A percentile compares a stretch with the other conserved stretches of the same genome.
Conservation (phyloP, 257 asterid genomes). For the Salvia miltiorrhiza region DNA sequence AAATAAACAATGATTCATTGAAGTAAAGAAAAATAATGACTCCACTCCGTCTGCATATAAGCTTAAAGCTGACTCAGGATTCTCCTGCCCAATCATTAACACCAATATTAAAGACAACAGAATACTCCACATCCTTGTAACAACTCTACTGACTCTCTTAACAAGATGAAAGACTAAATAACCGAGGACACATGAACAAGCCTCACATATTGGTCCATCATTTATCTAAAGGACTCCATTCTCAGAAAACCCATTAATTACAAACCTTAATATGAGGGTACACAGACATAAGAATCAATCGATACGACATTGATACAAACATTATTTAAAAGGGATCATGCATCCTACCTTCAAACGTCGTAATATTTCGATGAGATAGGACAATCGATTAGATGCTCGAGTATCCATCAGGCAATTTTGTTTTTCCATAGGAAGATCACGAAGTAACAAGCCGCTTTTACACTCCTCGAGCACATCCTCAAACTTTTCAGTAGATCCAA, state of each 20-base stretch:
- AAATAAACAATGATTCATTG: neutral
- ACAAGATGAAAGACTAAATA: neutral
- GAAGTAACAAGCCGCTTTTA: constrained; percentile 57
- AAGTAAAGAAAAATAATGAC: neutral
- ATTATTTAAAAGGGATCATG: neutral
- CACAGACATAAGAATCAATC: constrained; percentile 6
- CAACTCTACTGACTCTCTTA: neutral
- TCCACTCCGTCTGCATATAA: neutral
- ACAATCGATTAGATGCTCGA: constrained; percentile 69
- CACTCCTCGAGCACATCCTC: constrained; percentile 71
- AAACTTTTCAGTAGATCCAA: constrained; percentile 65
- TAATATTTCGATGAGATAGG: constrained; percentile 67
- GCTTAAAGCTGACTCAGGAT: neutral
- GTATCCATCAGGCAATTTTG: constrained; percentile 64
- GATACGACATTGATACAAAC: constrained; percentile 5
- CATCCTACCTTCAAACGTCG: constrained; percentile 74
- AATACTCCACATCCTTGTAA: neutral
- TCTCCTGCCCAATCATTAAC: neutral
- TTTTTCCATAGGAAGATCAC: constrained; percentile 71
- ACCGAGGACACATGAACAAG: neutral
- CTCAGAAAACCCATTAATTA: neutral
- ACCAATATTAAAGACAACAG: neutral
- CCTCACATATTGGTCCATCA: neutral
- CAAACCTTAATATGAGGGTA: neutral
- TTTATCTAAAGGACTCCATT: neutral